These are phyloP conservation scores for Fusarium nurragi DNA, from an alignment of 2,329 filamentous ascomycete species.

Conservation along the genomic window DNA sequence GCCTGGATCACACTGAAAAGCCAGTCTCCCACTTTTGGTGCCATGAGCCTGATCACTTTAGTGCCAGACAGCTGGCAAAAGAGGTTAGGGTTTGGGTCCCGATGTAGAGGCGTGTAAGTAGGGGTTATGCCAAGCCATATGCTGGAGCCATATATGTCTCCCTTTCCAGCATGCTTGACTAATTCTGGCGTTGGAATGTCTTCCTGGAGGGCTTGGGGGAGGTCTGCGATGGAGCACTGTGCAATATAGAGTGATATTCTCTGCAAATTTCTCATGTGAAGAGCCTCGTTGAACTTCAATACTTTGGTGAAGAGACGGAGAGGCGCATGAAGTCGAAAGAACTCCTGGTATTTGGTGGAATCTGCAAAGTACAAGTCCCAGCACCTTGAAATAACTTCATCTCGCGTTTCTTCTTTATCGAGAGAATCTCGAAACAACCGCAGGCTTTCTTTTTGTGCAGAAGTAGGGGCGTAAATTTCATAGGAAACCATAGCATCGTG, in stretches of 20 bases:
- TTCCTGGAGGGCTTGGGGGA: slow-evolving; percentile 69
- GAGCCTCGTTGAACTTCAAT: slow-evolving; percentile 57
- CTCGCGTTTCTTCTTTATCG: slow-evolving; percentile 40
- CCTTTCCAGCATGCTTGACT: slow-evolving; percentile 71
- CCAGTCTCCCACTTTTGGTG: slow-evolving; percentile 68
- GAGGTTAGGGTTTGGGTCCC: slow-evolving; percentile 92
- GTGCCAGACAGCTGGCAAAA: slow-evolving; percentile 82
- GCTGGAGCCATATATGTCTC: slow-evolving; percentile 87
- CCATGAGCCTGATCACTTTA: slow-evolving; percentile 79
- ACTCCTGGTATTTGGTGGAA: slow-evolving; percentile 48
- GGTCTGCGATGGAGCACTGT: slow-evolving; percentile 75
- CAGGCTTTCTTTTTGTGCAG: slow-evolving; percentile 29
- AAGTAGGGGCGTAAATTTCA: slow-evolving; percentile 48
- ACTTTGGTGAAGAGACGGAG: slow-evolving; percentile 71
- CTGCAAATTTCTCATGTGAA: slow-evolving; percentile 29
- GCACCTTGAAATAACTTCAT: slow-evolving; percentile 47
- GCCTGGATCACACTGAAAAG: slow-evolving; percentile 68
- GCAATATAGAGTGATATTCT: slow-evolving; percentile 78
- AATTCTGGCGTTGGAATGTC: slow-evolving; percentile 76
- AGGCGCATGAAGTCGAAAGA: slow-evolving; percentile 67
- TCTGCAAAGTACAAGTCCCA: slow-evolving; percentile 44
- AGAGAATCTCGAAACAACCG: slow-evolving; percentile 44
- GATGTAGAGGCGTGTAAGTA: slow-evolving; percentile 89
- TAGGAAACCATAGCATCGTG: slow-evolving; percentile 51
- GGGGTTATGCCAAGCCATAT: slow-evolving; percentile 89